Evolutionary conservation across 306 rosid genomes (phyloP), one percentile per base, ranked within the genome.

Genomic region (Quercus rubra): DNA sequence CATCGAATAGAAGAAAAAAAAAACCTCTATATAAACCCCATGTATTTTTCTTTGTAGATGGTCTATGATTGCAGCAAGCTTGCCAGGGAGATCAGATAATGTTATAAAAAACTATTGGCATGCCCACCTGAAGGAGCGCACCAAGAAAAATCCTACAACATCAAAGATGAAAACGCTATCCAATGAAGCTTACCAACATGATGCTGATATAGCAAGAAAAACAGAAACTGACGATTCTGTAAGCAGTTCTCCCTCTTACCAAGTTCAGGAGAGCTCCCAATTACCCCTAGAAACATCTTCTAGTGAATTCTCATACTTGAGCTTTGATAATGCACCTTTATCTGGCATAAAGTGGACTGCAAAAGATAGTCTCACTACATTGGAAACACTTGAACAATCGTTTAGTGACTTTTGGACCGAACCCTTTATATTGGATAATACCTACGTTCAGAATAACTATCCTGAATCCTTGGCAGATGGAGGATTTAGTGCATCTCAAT

Each of bases 41-140:
- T 25, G 20, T 18, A 5, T 43, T 21, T 52, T 28, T 12, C 21
- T 63, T 56, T 25, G 17, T 71, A 93, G 96, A 71, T 93, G 97
- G 96, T 88, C 94, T 2, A 4, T 74, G 75, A 91, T 93, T 72
- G 91, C 97, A 57, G 76, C 88, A 31, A 83, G 33, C 11, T 27
- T 93, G 49, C 72, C 87, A 0, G 97, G 97, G 67, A 90, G 98
- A 87, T 88, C 93, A 1, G 94, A 93, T 73, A 91, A 91, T 35
- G 91, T 87, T 38, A 82, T 93, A 52, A 91, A 93, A 79, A 93
- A 90, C 55, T 79, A 86, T 2, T 93, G 94, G 94, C 91, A 91
- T 55, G 91, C 92, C 62, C 83, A 79, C 81, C 77, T 93, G 5
- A 87, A 87, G 83, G 90, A 85, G 79, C 61, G 75, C 55, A 2